Base-by-base conservation (phyloP, 2,329 filamentous ascomycete species). In the Penicillium paneum region DNA sequence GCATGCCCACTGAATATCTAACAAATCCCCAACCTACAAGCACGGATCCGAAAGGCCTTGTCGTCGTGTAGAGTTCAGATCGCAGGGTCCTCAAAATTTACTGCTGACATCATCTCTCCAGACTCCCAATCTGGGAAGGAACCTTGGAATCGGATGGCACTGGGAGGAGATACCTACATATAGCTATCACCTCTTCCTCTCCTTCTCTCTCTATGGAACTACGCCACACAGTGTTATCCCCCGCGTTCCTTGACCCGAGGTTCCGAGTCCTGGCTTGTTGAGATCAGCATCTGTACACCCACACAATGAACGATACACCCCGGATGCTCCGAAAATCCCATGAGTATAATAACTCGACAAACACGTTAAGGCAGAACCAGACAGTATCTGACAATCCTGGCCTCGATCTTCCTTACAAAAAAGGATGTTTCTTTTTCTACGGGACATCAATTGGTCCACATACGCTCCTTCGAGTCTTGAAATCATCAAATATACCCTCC, bases 381-480 rank as follows among this genome's bases (percentile, higher is more conserved):
- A 34, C 13, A 34, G 31, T 3, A 35, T 6, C n/a, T 13, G 45
- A 21, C n/a, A 17, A 3, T 38, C 29, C 24, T 47, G 32, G 45
- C n/a, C 11, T 29, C 2, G 1, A 42, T 31, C 26, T 8, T 7
- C 43, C 5, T 45, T 49, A 8, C 17, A 41, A 24, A 12, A 12
- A 10, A 34, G 38, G 43, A 21, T 46, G 52, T 40, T 56, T 32
- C 2, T 57, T 59, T 31, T 38, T 52, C 31, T 59, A 57, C 41
- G 41, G 51, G 32, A 52, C 48, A 40, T 47, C 50, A 40, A 59
- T 55, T 48, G 51, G 57, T 46, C 31, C 57, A 47, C 3, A 54
- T 17, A 57, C 31, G 24, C 46, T 59, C 5, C 34, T 28, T 21
- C 26, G 21, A 46, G 52, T 55, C 28, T 55, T 57, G 31, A 38